Evolutionary conservation across 1,284 basidiomycete genomes (phyloP).

Genomic region (Vanrija sp.): DNA sequence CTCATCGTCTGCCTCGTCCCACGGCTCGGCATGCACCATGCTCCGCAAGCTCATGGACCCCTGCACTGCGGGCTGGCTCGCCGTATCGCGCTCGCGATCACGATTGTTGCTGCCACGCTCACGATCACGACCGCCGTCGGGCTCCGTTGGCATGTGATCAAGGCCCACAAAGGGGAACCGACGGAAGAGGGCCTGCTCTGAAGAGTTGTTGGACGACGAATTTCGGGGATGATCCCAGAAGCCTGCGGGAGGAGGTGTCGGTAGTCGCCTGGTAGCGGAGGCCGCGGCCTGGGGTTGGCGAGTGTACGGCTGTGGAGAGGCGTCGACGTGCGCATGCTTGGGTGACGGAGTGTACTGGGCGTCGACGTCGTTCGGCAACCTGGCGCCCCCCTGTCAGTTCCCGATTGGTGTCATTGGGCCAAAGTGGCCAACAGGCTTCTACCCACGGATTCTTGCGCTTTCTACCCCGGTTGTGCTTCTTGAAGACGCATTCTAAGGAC

Average conservation of each 20-base stretch:
- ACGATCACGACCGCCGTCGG: background rate
- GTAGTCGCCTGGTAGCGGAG: background rate
- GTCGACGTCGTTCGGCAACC: background rate
- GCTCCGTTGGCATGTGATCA: background rate
- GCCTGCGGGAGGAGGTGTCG: background rate
- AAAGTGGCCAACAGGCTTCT: background rate
- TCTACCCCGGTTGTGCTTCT: slow-evolving; percentile 32
- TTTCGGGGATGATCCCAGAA: slow-evolving; percentile 11
- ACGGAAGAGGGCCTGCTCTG: slow-evolving; percentile 11
- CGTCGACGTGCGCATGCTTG: slow-evolving; percentile 10
- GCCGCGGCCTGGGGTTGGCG: background rate
- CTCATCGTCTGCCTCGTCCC: slow-evolving; percentile 18
- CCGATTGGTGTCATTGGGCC: background rate
- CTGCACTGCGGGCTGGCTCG: background rate
- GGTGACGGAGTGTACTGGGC: background rate
- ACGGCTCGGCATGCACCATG: slow-evolving; percentile 20
- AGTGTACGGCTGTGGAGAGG: background rate
- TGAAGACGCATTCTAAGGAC: slow-evolving; percentile 30
- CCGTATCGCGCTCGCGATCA: background rate
- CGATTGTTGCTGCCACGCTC: background rate
- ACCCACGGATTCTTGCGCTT: slow-evolving; percentile 33
- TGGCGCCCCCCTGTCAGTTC: background rate
- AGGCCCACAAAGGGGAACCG: slow-evolving; percentile 19
- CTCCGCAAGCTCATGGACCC: slow-evolving; percentile 17
- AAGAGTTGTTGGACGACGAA: background rate